These are phyloP conservation scores for Kodamaea neixiangensis DNA, from an alignment of 805 yeast species.

Conservation along the genomic window DNA sequence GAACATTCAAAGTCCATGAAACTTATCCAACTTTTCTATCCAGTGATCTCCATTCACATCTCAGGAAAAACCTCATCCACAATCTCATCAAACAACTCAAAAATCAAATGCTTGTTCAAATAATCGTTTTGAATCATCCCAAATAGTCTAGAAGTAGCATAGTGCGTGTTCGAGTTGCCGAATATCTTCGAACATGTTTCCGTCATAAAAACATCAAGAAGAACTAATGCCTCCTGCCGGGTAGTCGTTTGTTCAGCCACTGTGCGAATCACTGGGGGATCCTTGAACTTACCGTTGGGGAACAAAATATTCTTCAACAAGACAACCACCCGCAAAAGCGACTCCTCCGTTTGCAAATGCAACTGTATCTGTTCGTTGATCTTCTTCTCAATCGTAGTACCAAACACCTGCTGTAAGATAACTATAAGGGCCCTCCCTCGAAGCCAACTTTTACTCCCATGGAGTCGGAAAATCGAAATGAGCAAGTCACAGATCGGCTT, in stretches of 20 bases:
- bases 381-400: conserved; percentile 81
- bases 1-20: no score
- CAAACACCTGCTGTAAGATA: conserved; percentile 80
- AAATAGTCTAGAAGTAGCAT: conserved; percentile 62
- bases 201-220: conserved; percentile 57
- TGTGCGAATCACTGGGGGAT: conserved; percentile 48
- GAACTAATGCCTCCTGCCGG: conserved; percentile 56
- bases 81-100: conserved; percentile 58
- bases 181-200: conserved; percentile 74
- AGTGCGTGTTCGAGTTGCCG: conserved; percentile 63
- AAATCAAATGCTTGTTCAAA: conserved; percentile 64
- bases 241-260: conserved; percentile 52
- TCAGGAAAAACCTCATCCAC: conserved; percentile 49
- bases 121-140: conserved; percentile 72
- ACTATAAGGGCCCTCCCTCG: conserved; percentile 82
- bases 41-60: background rate
- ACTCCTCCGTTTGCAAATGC: conserved; percentile 41
- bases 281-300: conserved; percentile 52
- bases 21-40: no score
- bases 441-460: conserved; percentile 69
- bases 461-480: conserved; percentile 66
- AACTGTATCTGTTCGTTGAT: conserved; percentile 47
- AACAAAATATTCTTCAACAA: conserved; percentile 30
- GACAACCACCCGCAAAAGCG: conserved; percentile 39
- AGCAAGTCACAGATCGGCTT: conserved; percentile 81